Conservation (phyloP, 2,329 filamentous ascomycete genomes). For the Fusarium vanettenii region DNA sequence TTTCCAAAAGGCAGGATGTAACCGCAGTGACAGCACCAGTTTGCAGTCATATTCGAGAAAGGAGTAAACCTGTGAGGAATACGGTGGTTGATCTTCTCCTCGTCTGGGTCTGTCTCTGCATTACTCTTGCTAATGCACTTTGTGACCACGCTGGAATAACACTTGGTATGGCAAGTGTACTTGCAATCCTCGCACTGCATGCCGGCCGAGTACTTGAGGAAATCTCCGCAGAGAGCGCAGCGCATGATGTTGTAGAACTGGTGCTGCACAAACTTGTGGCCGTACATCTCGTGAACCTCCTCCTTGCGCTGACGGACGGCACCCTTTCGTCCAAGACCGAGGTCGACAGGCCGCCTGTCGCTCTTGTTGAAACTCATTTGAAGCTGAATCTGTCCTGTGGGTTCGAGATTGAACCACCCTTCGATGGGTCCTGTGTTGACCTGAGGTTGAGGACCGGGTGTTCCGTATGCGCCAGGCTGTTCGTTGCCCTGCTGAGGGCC, state of each 20-base stretch:
- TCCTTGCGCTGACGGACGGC: constrained; percentile 98
- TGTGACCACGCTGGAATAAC: constrained; percentile 94
- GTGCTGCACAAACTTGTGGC: constrained; percentile 98
- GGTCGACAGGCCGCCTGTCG: constrained; percentile 84
- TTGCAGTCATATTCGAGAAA: constrained; percentile 98
- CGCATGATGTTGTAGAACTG: constrained; percentile 99
- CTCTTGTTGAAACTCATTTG: constrained; percentile 94
- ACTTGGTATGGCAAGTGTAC: constrained; percentile 98
- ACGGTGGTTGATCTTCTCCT: constrained; percentile 99
- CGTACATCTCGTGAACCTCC: constrained; percentile 98
- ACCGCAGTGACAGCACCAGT: constrained; percentile 99
- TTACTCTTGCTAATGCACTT: constrained; percentile 99
- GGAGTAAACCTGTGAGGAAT: constrained; percentile 97
- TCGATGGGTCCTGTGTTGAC: constrained; percentile 76
- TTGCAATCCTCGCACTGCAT: constrained; percentile 99
- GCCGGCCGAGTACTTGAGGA: constrained; percentile 97
- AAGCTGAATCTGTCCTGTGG: constrained; percentile 90
- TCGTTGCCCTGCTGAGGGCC: constrained; percentile 45
- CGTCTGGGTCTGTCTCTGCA: constrained; percentile 96
- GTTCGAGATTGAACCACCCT: constrained; percentile 97
- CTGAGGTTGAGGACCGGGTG: constrained; percentile 59
- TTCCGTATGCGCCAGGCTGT: constrained; percentile 47
- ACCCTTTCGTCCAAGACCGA: constrained; percentile 93
- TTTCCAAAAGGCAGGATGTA: constrained; percentile 95
- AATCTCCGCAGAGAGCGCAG: constrained; percentile 96